Base-by-base conservation (phyloP, 148 eudicot species). In the Rhododendron williamsianum region DNA sequence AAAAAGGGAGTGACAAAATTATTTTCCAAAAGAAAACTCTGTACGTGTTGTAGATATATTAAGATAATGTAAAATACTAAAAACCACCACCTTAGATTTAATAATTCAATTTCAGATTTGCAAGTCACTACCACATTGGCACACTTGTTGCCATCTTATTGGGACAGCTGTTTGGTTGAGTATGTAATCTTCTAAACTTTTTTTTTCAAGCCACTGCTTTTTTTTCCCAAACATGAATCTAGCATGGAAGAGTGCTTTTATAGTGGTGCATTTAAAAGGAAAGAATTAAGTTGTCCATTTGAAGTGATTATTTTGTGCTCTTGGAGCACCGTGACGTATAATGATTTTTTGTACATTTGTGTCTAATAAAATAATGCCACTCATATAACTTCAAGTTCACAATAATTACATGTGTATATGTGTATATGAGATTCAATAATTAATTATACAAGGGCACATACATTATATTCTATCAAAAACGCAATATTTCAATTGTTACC, bases 51-150 rank as follows among this genome's bases (percentile, higher is more conserved):
- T 2, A 72, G 65, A 35, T 35, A 51, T 25, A 69, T 74, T 73
- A 69, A 74, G 38, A 58, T 58, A 58, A 21, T 58, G 65, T 58
- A 58, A 12, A 21, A 84, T 74, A 45, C 36, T 23, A 76, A 19
- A 58, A 58, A 21, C 25, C 25, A 19, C 65, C 65, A 19, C 65
- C n/a, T 19, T 58, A 58, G n/a, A 58, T 58, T 19, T 19, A 46
- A 76, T 19, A 46, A 82, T 10, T 82, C 60, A 82, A 83, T 76
- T 86, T 82, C 67, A 82, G 65, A 15, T 65, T 86, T 82, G 85
- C 88, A 86, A 82, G 88, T 82, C 85, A 76, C 85, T 80, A 43
- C 8, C 41, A 23, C 72, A 74, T 41, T 18, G 74, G 41, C 23
- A 63, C 60, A 46, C 78, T 58, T 9, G 81, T 56, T 43, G 18